phyloP scores from a whole-genome alignment of 352 stramenopile species.

The Hyaloperonospora arabidopsidis region DNA sequence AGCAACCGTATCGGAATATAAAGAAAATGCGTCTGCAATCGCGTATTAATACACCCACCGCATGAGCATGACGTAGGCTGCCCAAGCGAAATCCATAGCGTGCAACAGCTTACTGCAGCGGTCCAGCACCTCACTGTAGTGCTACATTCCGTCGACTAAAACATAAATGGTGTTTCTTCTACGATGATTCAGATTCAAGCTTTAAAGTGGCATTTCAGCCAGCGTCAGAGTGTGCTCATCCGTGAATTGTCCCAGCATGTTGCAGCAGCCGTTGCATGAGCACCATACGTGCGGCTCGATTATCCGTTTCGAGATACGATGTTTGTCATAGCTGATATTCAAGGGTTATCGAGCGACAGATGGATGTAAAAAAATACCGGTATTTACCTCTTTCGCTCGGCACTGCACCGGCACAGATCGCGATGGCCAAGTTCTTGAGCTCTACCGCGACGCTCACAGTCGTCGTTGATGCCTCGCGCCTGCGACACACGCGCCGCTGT shows the following conservation, averaged over 20 bases:
- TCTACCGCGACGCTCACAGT: background rate
- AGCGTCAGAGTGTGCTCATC: slow-evolving; percentile 11
- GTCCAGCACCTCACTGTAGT: too few relatives aligned
- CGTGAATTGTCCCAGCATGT: background rate
- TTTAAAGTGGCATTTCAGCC: too few relatives aligned
- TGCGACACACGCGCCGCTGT: slow-evolving; percentile 56
- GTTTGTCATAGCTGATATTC: too few relatives aligned
- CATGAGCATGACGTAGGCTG: slow-evolving; percentile 22
- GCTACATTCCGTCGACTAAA: too few relatives aligned
- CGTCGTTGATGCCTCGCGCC: slow-evolving; percentile 11
- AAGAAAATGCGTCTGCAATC: background rate
- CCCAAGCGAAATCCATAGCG: slow-evolving; percentile 77
- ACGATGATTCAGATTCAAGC: too few relatives aligned
- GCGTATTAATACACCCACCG: background rate
- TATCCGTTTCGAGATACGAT: too few relatives aligned
- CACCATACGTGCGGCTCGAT: too few relatives aligned
- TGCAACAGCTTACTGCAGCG: slow-evolving; percentile 46
- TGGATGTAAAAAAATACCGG: too few relatives aligned
- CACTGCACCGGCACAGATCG: slow-evolving; percentile 4
- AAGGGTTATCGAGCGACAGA: too few relatives aligned
- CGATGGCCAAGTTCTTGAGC: background rate
- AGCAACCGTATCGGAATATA: slow-evolving; percentile 77
- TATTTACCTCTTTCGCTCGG: slow-evolving; percentile 3
- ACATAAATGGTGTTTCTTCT: too few relatives aligned
- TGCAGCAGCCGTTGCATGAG: too few relatives aligned